phyloP scores from a whole-genome alignment of 257 asterid genomes.

The Paraleonurus japonicus region DNA sequence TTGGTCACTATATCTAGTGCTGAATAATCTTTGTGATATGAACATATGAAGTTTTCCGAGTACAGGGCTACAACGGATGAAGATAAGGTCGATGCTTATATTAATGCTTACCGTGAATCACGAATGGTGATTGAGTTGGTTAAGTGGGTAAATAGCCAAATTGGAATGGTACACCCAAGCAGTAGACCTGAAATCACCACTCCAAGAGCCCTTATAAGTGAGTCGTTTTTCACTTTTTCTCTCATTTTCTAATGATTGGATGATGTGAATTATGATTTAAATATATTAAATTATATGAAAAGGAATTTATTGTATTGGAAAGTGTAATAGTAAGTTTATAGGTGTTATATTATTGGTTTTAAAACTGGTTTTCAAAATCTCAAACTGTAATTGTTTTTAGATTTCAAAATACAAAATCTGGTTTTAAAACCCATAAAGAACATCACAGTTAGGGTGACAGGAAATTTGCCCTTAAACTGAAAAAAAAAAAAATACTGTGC shows the following conservation, averaged over 20 bases:
- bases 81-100: conserved; percentile 47
- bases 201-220: conserved; percentile 71
- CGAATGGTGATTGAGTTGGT: conserved; percentile 50
- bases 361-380: too few relatives aligned
- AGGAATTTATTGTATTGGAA: too few relatives aligned
- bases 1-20: conserved; percentile 10
- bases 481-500: too few relatives aligned
- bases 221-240: conserved; percentile 34
- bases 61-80: conserved; percentile 60
- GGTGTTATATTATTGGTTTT: too few relatives aligned
- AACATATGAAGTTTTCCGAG: conserved; percentile 32
- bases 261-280: too few relatives aligned
- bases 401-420: too few relatives aligned
- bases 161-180: conserved; percentile 32
- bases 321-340: too few relatives aligned
- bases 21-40: conserved; percentile 13
- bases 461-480: too few relatives aligned
- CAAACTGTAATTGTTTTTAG: too few relatives aligned
- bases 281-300: too few relatives aligned
- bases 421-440: too few relatives aligned
- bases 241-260: background rate
- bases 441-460: too few relatives aligned
- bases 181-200: conserved; percentile 36
- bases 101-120: conserved; percentile 54
- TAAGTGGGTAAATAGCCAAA: conserved; percentile 49